Conservation (phyloP, 2,329 filamentous ascomycete genomes). For the Diaporthe eres region DNA sequence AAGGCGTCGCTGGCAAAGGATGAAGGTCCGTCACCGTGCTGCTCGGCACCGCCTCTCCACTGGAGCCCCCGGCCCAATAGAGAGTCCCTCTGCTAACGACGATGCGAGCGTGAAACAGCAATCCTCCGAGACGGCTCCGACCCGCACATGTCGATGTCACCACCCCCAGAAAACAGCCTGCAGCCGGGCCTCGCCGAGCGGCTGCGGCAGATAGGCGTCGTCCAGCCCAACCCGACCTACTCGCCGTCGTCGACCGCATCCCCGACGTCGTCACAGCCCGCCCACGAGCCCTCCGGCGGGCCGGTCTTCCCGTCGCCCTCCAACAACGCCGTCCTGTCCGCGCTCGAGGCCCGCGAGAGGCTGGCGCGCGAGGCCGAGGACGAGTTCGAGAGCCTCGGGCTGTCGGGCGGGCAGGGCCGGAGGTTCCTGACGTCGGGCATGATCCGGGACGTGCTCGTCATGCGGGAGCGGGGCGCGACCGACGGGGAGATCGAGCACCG, state of each 20-base stretch:
- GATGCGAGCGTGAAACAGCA: conserved; percentile 48
- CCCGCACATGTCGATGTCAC: conserved; percentile 54
- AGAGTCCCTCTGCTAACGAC: conserved; percentile 1
- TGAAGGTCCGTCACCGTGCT: conserved; percentile 43
- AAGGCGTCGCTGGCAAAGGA: conserved; percentile 45
- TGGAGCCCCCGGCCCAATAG: neutral
- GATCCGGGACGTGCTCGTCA: conserved; percentile 60
- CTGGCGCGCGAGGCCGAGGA: conserved; percentile 60
- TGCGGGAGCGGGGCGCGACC: conserved; percentile 58
- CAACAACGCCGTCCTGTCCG: conserved; percentile 62
- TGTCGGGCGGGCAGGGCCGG: conserved; percentile 51
- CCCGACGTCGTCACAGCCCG: conserved; percentile 34
- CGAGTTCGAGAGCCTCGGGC: conserved; percentile 60
- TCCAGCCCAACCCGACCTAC: conserved; percentile 66
- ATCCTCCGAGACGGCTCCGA: conserved; percentile 57
- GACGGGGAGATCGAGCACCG: conserved; percentile 60
- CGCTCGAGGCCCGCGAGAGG: conserved; percentile 62
- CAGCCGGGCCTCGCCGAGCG: conserved; percentile 64
- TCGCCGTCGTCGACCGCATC: conserved; percentile 65
- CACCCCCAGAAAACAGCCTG: conserved; percentile 45
- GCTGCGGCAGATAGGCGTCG: conserved; percentile 68
- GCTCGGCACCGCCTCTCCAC: neutral
- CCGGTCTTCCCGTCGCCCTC: conserved; percentile 49
- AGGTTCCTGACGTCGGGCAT: conserved; percentile 64
- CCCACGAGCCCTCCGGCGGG: conserved; percentile 36